Evolutionary conservation across 2,329 filamentous ascomycete genomes (phyloP).

Genomic region (Colletotrichum noveboracense): DNA sequence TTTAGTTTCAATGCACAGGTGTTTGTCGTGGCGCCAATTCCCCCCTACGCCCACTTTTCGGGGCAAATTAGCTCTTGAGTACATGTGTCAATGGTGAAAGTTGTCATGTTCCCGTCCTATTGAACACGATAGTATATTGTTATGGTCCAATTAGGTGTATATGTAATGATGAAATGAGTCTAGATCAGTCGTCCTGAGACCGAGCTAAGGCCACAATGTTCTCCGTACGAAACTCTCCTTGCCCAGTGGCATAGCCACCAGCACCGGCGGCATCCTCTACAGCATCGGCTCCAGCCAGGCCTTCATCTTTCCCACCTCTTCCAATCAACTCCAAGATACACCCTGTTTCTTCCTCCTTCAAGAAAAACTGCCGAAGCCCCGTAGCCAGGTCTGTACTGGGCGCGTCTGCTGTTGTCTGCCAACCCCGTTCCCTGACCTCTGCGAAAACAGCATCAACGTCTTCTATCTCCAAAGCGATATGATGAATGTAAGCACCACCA

Average conservation of each 20-base stretch:
- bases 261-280: background rate
- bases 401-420: background rate
- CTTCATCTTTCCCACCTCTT: background rate
- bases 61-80: background rate
- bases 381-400: background rate
- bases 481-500: background rate
- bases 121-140: too few relatives aligned
- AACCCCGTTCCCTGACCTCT: background rate
- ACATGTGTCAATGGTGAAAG: too few relatives aligned
- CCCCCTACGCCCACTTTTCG: background rate
- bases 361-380: background rate
- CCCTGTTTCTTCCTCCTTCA: background rate
- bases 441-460: background rate
- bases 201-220: background rate
- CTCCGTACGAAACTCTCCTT: background rate
- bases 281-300: background rate
- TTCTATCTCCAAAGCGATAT: background rate
- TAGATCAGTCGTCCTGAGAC: background rate
- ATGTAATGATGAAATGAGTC: too few relatives aligned
- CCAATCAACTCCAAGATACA: background rate
- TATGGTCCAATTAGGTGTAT: too few relatives aligned
- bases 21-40: background rate
- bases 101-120: too few relatives aligned
- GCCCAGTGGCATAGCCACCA: background rate
- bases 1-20: background rate